A percentile compares a stretch with the other conserved stretches of the same genome.
phyloP scores from a whole-genome alignment of 2,329 filamentous ascomycete genomes.

The Talaromyces sp. region DNA sequence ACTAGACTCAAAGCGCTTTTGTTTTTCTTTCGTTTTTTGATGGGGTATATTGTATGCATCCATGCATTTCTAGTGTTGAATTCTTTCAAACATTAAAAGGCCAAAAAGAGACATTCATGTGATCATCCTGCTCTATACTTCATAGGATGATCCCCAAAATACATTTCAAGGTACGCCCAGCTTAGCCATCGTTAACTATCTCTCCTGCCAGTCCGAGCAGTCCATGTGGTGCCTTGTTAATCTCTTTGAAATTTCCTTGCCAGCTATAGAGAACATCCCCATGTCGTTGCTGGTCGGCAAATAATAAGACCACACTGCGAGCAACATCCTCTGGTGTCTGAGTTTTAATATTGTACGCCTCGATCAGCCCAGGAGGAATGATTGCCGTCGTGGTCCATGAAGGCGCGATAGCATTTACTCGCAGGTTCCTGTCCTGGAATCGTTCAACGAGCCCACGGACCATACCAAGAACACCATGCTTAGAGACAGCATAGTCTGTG shows the following conservation, averaged over 20 bases:
- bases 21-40: too few relatives aligned
- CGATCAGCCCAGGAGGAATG: constrained; percentile 40
- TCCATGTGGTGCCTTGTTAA: constrained; percentile 51
- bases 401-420: constrained; percentile 60
- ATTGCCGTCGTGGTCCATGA: constrained; percentile 59
- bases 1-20: too few relatives aligned
- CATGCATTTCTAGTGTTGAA: too few relatives aligned
- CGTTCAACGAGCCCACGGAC: constrained; percentile 50
- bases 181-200: not conserved
- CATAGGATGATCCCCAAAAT: too few relatives aligned
- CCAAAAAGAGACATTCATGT: too few relatives aligned
- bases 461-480: constrained; percentile 60
- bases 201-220: constrained; percentile 14
- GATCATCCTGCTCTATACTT: too few relatives aligned
- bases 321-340: constrained; percentile 56
- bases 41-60: too few relatives aligned
- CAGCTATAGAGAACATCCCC: constrained; percentile 58
- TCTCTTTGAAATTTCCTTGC: constrained; percentile 54
- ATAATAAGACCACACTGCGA: constrained; percentile 51
- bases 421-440: constrained; percentile 44
- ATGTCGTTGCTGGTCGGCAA: constrained; percentile 52
- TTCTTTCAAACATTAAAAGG: too few relatives aligned
- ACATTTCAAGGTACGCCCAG: too few relatives aligned
- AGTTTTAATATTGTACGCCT: constrained; percentile 20
- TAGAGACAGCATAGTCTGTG: constrained; percentile 58